A percentile compares a stretch with the other conserved stretches of the same genome.
Conservation (phyloP, 2,329 filamentous ascomycete genomes). For the Dothidotthia symphoricarpi region DNA sequence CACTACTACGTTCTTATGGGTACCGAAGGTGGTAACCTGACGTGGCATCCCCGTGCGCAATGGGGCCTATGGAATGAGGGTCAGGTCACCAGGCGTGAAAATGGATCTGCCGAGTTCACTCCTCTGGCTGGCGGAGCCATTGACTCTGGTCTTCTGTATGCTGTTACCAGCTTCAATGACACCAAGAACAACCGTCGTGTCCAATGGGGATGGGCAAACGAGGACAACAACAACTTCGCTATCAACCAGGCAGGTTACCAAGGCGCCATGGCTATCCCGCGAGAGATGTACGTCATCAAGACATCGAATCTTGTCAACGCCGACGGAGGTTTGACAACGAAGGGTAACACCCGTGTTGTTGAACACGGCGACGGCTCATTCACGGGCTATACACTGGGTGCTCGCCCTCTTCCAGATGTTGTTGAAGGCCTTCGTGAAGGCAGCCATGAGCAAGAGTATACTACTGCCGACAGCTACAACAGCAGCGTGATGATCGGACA, state of each 20-base stretch:
- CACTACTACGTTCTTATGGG: constrained; percentile 49
- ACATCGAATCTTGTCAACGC: constrained; percentile 40
- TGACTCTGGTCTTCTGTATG: constrained; percentile 49
- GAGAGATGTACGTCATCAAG: constrained; percentile 50
- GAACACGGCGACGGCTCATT: constrained; percentile 41
- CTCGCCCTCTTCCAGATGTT: constrained; percentile 47
- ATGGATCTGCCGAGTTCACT: constrained; percentile 47
- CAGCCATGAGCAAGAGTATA: constrained; percentile 10
- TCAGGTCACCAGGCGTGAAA: constrained; percentile 42
- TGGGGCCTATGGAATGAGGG: constrained; percentile 52
- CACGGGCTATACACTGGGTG: constrained; percentile 47
- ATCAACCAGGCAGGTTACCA: constrained; percentile 47
- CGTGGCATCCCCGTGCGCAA: constrained; percentile 41
- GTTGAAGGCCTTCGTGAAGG: constrained; percentile 41
- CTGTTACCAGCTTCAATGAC: constrained; percentile 50
- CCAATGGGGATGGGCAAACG: constrained; percentile 49
- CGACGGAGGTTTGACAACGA: constrained; percentile 33
- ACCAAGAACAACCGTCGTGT: constrained; percentile 50
- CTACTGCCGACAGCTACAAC: constrained; percentile 13
- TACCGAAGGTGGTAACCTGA: constrained; percentile 47
- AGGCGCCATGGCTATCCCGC: constrained; percentile 45
- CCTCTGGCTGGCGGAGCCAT: constrained; percentile 46
- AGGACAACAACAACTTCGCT: constrained; percentile 46
- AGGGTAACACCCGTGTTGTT: constrained; percentile 39
- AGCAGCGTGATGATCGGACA: constrained; percentile 26